Evolutionary conservation across 129 eudicot species (phyloP), one percentile per base, ranked within the genome.

Genomic region (Flaveria ramosissima): DNA sequence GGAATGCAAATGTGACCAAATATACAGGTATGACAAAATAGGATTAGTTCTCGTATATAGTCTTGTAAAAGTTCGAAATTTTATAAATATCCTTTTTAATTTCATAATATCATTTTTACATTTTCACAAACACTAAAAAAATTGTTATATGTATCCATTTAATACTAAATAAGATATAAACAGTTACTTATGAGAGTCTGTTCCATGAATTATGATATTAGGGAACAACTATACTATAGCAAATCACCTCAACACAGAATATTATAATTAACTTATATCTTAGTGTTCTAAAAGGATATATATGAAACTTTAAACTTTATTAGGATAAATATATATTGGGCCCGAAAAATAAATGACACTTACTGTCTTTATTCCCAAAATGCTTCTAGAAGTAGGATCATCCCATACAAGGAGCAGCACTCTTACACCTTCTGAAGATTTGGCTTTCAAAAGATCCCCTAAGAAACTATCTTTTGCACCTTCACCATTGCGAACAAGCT

Each of bases 371-470:
- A 78, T 57, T 42, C 87, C 84, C 56, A 65, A 76, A 57, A 80
- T 32, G 77, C 77, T 84, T 67, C 73, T 75, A 43, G 87, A 84
- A 46, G 84, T 76, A 36, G 84, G 84, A 84, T 84, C 87, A 76
- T 80, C 82, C 84, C 87, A 84, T 17, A 83, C 62, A 72, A 84
- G 84, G 8, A 84, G 78, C 61, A 84, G 72, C 62, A 84, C 87
- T 77, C 84, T 80, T 24, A 84, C 87, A 70, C 87, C 87, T 80
- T 84, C 84, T 13, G 74, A 65, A 53, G 87, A 80, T 70, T 84
- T 84, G 8, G 71, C 64, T 57, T 80, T 84, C 62, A 84, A 57
- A 66, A 84, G 79, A 36, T 84, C 87, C 32, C 87, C 87, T 57
- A 84, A 71, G 39, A 4, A 43, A 59, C 79, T 74, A 8, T 71